Percentiles rank a stretch among this genome's conserved stretches.
phyloP scores from a whole-genome alignment of 768 basidiomycete species.

The Trametes cingulata region DNA sequence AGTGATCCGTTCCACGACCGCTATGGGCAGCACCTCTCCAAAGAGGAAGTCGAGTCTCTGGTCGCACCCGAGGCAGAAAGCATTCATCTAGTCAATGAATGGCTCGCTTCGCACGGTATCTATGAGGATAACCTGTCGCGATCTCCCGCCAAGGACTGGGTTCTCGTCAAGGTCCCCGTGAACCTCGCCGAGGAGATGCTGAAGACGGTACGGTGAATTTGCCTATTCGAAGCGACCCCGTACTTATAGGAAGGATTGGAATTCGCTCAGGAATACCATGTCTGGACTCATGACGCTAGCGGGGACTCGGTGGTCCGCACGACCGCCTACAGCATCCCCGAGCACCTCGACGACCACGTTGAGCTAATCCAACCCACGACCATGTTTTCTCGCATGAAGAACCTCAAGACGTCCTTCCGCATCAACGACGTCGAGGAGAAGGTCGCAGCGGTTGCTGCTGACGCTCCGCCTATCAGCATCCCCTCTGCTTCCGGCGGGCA shows the following conservation, averaged over 20 bases:
- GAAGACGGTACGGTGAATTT: conserved; percentile 52
- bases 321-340: conserved; percentile 68
- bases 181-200: conserved; percentile 67
- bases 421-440: conserved; percentile 14
- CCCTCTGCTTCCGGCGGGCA: conserved; percentile 30
- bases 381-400: conserved; percentile 54
- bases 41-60: conserved; percentile 63
- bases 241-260: not conserved
- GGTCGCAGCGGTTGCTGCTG: not conserved
- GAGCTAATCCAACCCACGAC: conserved; percentile 76
- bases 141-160: conserved; percentile 72
- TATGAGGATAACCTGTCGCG: conserved; percentile 46
- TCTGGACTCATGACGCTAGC: conserved; percentile 56
- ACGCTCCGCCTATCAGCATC: conserved; percentile 32
- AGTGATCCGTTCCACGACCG: conserved; percentile 33
- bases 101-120: conserved; percentile 61
- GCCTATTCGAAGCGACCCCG: too few relatives aligned
- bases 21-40: conserved; percentile 50
- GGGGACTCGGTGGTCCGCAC: conserved; percentile 64
- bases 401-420: conserved; percentile 42
- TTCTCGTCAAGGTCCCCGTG: conserved; percentile 59
- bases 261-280: conserved; percentile 52
- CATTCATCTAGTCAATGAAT: conserved; percentile 54
- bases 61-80: conserved; percentile 59
- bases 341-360: conserved; percentile 56